Evolutionary conservation across 371 early-diverging fungal species (phyloP).

Genomic region (Haplosporangium sp.): DNA sequence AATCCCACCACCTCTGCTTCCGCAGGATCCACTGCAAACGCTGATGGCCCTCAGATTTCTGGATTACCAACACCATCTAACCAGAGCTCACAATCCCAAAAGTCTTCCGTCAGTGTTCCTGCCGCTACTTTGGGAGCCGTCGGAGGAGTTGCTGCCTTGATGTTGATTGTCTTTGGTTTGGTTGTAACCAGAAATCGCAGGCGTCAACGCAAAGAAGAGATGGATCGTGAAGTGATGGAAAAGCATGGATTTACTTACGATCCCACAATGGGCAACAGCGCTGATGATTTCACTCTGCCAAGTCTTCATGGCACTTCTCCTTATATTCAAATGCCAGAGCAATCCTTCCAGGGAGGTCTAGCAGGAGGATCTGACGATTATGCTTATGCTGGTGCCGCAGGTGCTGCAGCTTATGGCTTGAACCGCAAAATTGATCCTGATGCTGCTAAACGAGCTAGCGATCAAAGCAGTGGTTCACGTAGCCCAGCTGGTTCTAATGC

Average conservation of each 20-base stretch:
- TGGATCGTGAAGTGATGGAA: slow-evolving; percentile 7
- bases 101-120: slow-evolving; percentile 28
- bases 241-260: slow-evolving; percentile 4
- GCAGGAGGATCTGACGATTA: slow-evolving; percentile 5
- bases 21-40: not conserved
- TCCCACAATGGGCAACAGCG: slow-evolving; percentile 6
- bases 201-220: slow-evolving; percentile 24
- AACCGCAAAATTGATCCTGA: not conserved
- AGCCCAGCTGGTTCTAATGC: slow-evolving; percentile 1
- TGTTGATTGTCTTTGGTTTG: slow-evolving; percentile 54
- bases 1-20: not conserved
- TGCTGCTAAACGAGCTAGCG: not conserved
- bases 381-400: slow-evolving; percentile 13
- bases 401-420: not conserved
- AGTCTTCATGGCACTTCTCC: slow-evolving; percentile 14
- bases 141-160: slow-evolving; percentile 42
- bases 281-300: slow-evolving; percentile 15
- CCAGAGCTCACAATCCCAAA: not conserved
- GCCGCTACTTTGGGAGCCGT: slow-evolving; percentile 38
- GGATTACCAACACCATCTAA: slow-evolving; percentile 25
- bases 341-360: not conserved
- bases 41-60: slow-evolving; percentile 15
- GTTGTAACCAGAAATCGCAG: slow-evolving; percentile 44
- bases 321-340: not conserved
- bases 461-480: slow-evolving; percentile 6